Conservation (phyloP, 106 monocot genomes). For the Cymbidium sinense region DNA sequence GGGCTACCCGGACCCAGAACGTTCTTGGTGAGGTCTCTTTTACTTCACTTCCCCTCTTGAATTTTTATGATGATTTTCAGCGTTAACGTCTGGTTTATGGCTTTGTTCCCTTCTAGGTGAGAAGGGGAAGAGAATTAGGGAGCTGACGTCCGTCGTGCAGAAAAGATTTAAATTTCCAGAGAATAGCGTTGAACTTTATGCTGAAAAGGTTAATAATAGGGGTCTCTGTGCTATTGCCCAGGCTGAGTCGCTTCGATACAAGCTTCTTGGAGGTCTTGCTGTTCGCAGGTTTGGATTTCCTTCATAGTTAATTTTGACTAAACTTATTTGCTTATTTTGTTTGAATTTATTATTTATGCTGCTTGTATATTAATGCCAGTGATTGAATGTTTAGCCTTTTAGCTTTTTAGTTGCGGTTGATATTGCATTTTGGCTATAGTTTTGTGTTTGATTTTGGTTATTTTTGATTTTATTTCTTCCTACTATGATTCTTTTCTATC, state of each 20-base stretch:
- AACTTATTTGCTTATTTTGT: background rate
- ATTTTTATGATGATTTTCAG: background rate
- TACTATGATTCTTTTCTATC: background rate
- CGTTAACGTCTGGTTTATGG: background rate
- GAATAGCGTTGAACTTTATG: constrained; percentile 34
- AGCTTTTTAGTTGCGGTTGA: background rate
- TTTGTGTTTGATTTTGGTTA: background rate
- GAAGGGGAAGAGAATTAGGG: constrained; percentile 34
- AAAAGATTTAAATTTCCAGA: constrained; percentile 36
- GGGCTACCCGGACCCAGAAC: constrained; percentile 18
- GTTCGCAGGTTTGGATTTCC: constrained; percentile 17
- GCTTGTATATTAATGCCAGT: background rate
- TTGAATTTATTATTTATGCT: background rate
- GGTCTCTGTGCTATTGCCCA: constrained; percentile 38
- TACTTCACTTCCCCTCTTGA: background rate
- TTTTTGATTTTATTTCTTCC: background rate
- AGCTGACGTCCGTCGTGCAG: constrained; percentile 37
- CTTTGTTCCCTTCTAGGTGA: constrained; percentile 6
- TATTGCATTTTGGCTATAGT: background rate
- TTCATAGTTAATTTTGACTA: no score
- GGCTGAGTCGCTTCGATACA: constrained; percentile 38
- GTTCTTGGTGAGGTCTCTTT: constrained; percentile 8
- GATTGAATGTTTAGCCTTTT: no score
- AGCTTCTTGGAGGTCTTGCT: constrained; percentile 38
- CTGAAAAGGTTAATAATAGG: constrained; percentile 36